Base-by-base conservation (phyloP, 2,329 filamentous ascomycete genomes). In the Gaeumannomyces sp. region DNA sequence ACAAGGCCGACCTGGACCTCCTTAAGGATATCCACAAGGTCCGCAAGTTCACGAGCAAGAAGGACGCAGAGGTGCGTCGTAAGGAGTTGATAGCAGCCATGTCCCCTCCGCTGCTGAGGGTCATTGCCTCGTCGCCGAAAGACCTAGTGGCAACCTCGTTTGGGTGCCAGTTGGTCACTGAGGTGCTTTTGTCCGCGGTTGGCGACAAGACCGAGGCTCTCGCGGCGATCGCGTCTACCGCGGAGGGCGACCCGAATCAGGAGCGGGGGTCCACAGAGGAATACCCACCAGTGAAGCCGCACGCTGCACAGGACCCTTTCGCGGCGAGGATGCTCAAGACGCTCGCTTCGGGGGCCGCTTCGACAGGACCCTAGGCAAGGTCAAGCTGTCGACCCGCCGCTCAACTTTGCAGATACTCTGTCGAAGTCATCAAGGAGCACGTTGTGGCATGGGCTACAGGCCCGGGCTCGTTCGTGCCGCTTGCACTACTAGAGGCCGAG, bases 301-400 rank as follows among this genome's bases (percentile, higher is more conserved):
- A 92, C 73, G 81, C 90, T 64, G 84, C 87, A 31, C 80, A 84
- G 71, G 83, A 84, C 53, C 73, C 86, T 0, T 83, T 82, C 70
- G 90, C 87, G 57, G 92, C 91, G 22, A 89, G 92, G 66, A 90
- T 97, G 88, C 84, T 98, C 71, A 97, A 97, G 80, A 90, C 90
- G 0, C 84, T 99, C 10, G 93, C 97, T 29, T 89, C 92, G 64
- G 95, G 95, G 95, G 96, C 31, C 88, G 87, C 65, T 99, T 91
- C 73, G 92, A 98, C 76, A 86, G 86, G 67, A 83, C 83, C 59
- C 83, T 86, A 2, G 92, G 92, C 76, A 86, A 83, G 65, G 77
- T 95, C 59, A 84, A 90, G 71, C 85, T 87, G 83, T 90, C 2
- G 87, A 93, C 61, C 92, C 93, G 22, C 84, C 91, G 10, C 81